Percentiles rank a stretch among this genome's conserved stretches.
phyloP scores from a whole-genome alignment of 179 eudicot species.

The Vitellaria paradoxa region DNA sequence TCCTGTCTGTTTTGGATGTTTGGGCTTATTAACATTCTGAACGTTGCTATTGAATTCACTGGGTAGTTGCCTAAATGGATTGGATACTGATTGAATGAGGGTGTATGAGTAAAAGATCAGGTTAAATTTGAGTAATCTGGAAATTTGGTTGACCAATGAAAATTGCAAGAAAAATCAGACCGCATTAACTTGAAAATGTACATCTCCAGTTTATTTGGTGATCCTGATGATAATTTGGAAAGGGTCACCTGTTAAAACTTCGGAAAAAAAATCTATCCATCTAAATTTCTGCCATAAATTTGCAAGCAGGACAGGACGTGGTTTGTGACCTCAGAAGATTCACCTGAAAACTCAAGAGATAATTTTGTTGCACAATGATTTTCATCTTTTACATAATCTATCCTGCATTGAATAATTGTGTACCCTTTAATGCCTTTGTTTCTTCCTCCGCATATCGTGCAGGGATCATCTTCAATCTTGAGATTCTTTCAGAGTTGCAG shows the following conservation, averaged over 20 bases:
- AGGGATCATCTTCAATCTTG: slow-evolving; percentile 73
- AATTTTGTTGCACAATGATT: background rate
- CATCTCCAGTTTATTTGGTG: too few relatives aligned
- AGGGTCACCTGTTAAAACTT: background rate
- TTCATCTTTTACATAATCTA: background rate
- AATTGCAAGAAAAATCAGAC: background rate
- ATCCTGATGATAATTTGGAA: too few relatives aligned
- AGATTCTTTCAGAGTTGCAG: slow-evolving; percentile 47
- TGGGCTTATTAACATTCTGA: background rate
- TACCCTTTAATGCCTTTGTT: background rate
- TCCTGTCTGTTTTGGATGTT: background rate
- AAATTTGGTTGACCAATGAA: background rate
- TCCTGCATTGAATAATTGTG: background rate
- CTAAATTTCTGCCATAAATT: background rate
- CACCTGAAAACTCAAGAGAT: background rate
- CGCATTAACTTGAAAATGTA: background rate
- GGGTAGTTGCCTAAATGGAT: background rate
- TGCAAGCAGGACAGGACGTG: background rate
- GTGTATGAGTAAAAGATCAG: background rate
- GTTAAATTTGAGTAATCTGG: slow-evolving; percentile 5
- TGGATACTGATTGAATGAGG: background rate
- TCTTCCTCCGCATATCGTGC: slow-evolving; percentile 11
- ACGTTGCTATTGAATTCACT: background rate
- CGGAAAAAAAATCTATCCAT: background rate
- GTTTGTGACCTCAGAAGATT: background rate